Evolutionary conservation across 495 filamentous ascomycete genomes (phyloP).

Genomic region (Penicillium parvum): DNA sequence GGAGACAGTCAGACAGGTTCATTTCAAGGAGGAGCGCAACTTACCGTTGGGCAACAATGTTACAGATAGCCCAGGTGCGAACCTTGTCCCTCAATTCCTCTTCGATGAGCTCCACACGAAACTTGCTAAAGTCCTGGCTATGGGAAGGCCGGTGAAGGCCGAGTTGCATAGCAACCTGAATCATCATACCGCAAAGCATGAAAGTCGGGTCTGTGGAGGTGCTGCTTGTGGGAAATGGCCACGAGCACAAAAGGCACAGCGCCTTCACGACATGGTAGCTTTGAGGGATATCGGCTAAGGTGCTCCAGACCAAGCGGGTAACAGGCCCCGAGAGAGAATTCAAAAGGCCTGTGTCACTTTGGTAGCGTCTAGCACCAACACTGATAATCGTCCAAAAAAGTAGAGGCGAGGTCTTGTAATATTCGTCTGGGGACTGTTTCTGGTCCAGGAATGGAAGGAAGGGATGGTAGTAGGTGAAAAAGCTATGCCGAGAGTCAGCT

Average conservation of each 20-base stretch:
- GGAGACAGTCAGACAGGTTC: constrained; percentile 1
- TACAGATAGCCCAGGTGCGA: constrained; percentile 86
- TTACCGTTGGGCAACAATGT: constrained; percentile 82
- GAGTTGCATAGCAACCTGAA: constrained; percentile 87
- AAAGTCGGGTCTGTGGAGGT: constrained; percentile 86
- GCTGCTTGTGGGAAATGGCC: constrained; percentile 84
- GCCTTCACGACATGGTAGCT: constrained; percentile 91
- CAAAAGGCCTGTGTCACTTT: constrained; percentile 59
- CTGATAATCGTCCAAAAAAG: constrained; percentile 86
- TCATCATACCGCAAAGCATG: constrained; percentile 86
- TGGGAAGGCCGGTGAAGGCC: constrained; percentile 87
- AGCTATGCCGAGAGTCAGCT: constrained; percentile 36
- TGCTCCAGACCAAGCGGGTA: constrained; percentile 74
- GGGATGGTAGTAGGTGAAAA: constrained; percentile 77
- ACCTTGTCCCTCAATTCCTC: constrained; percentile 83
- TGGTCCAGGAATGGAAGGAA: constrained; percentile 80
- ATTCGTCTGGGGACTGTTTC: constrained; percentile 65
- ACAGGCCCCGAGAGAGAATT: constrained; percentile 67
- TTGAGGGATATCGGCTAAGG: constrained; percentile 75
- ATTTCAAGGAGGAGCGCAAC: background rate
- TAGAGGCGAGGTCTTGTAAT: constrained; percentile 66
- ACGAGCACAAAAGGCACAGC: constrained; percentile 81
- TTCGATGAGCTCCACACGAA: constrained; percentile 74
- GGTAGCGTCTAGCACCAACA: constrained; percentile 73
- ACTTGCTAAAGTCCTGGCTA: constrained; percentile 83